phyloP scores from a whole-genome alignment of 257 asterid species.

The Capsicum rhomboideum region DNA sequence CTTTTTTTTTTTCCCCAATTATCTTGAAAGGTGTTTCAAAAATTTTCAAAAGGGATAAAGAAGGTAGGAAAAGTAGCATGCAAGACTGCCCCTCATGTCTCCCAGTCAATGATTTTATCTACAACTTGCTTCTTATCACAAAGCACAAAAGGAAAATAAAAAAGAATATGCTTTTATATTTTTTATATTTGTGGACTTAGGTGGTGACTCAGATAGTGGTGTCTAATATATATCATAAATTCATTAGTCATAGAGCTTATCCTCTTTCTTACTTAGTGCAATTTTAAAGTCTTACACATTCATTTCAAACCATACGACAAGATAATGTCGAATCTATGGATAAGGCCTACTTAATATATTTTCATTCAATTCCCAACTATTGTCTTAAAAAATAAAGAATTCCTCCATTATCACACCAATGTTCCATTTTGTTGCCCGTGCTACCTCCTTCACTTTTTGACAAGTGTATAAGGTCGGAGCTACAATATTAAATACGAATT shows the following conservation, averaged over 20 bases:
- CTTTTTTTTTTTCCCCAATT: background rate
- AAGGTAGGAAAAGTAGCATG: background rate
- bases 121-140: background rate
- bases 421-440: background rate
- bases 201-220: constrained; percentile 48
- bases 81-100: background rate
- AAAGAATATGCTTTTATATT: background rate
- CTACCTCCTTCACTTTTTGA: background rate
- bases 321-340: constrained; percentile 60
- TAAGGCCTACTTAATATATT: constrained; percentile 20
- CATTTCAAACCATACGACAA: constrained; percentile 36
- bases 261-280: constrained; percentile 20
- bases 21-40: background rate
- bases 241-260: constrained; percentile 27
- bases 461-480: background rate
- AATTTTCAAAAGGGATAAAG: background rate
- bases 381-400: background rate
- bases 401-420: background rate
- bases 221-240: constrained; percentile 6
- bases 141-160: background rate
- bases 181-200: constrained; percentile 1
- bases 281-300: constrained; percentile 29
- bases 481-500: background rate
- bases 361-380: background rate
- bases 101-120: constrained; percentile 1